Conservation (phyloP, 208 protist genomes). For the Acanthamoeba quina region DNA sequence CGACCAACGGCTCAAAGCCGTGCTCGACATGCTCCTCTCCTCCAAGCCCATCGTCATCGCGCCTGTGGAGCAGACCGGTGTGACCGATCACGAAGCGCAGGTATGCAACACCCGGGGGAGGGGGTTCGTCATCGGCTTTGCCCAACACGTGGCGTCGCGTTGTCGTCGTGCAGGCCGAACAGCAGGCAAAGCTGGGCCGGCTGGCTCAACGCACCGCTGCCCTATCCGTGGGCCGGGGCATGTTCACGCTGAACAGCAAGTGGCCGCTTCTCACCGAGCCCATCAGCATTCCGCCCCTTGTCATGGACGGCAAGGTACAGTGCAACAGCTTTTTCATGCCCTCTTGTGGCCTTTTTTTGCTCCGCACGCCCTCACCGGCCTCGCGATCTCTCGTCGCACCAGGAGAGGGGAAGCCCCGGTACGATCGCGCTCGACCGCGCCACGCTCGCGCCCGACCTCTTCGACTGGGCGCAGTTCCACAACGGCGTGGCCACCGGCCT, state of each 20-base stretch:
- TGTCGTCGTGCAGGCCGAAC: not conserved
- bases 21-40: conserved; percentile 78
- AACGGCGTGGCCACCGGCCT: conserved; percentile 90
- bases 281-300: conserved; percentile 85
- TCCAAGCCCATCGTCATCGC: conserved; percentile 62
- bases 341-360: not conserved
- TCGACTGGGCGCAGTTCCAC: conserved; percentile 91
- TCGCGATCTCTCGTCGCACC: conserved; percentile 30
- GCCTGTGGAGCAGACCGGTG: not conserved
- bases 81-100: conserved; percentile 78
- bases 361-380: conserved; percentile 40
- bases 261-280: conserved; percentile 83
- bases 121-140: not conserved
- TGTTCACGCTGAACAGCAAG: conserved; percentile 87
- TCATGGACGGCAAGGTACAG: conserved; percentile 80
- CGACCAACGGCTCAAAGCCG: conserved; percentile 80
- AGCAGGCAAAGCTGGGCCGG: conserved; percentile 82
- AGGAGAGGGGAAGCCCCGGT: conserved; percentile 1
- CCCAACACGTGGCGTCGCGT: not conserved
- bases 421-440: conserved; percentile 69
- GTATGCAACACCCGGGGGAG: no score
- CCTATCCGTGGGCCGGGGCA: conserved; percentile 88
- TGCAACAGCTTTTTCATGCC: conserved; percentile 47
- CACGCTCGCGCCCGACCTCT: not conserved
- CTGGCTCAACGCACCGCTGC: conserved; percentile 84